A percentile compares a stretch with the other conserved stretches of the same genome.
Evolutionary conservation across 1,139 yeast genomes (phyloP).

Genomic region (Yueomyces sp.): DNA sequence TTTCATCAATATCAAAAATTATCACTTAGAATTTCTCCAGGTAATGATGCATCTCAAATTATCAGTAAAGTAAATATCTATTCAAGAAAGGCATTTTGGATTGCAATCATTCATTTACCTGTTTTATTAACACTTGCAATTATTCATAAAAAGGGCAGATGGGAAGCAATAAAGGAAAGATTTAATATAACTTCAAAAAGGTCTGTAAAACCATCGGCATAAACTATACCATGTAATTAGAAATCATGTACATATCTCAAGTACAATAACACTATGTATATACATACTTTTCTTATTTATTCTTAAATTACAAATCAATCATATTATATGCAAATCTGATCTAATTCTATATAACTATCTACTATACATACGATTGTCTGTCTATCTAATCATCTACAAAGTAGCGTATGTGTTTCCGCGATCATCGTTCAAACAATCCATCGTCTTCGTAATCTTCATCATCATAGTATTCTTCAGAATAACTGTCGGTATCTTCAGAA

Average conservation of each 20-base stretch:
- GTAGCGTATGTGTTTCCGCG: neutral
- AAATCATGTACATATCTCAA: no score
- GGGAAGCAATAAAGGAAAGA: conserved; percentile 37
- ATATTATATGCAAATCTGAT: no score
- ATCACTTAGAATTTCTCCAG: conserved; percentile 32
- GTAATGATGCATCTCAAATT: conserved; percentile 8
- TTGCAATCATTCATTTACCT: conserved; percentile 90
- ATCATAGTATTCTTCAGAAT: conserved; percentile 34
- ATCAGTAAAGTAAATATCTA: conserved; percentile 32
- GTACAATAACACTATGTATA: no score
- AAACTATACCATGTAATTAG: no score
- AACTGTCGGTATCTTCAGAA: conserved; percentile 27
- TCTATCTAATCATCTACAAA: no score
- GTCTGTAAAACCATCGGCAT: no score
- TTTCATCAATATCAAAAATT: conserved; percentile 70
- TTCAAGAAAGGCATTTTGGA: conserved; percentile 86
- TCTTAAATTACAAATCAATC: no score
- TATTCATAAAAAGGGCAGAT: conserved; percentile 89
- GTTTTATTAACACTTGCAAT: conserved; percentile 81
- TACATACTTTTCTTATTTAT: no score
- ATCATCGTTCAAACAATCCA: conserved; percentile 35
- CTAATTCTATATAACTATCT: no score
- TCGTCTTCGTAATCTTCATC: conserved; percentile 29
- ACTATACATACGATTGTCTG: no score
- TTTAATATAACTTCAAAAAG: no score